Conservation (phyloP, 139 green algal species). For the Raphidocelis subcapitata region DNA sequence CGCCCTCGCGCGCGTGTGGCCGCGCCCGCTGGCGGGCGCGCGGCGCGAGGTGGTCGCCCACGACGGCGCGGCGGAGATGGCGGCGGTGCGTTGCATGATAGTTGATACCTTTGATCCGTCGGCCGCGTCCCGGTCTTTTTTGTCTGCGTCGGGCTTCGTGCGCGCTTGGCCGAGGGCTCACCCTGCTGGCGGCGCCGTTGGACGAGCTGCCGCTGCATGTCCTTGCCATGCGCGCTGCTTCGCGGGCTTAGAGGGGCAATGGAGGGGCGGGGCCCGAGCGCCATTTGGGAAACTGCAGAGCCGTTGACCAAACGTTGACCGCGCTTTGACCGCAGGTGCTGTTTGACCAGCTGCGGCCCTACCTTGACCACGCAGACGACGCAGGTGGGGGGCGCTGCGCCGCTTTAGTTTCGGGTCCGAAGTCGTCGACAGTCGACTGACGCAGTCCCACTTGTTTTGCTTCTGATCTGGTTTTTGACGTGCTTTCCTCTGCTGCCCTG, state of each 20-base stretch:
- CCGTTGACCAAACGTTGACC: too few species aligned
- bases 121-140: too few species aligned
- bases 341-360: constrained; percentile 31
- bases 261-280: too few species aligned
- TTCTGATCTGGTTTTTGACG: too few species aligned
- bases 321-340: constrained; percentile 21
- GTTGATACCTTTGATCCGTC: too few species aligned
- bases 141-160: too few species aligned
- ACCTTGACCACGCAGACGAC: constrained; percentile 28
- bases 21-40: constrained; percentile 34
- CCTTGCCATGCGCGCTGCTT: not conserved
- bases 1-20: constrained; percentile 46
- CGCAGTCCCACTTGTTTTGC: not conserved
- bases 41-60: constrained; percentile 42
- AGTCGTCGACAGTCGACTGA: not conserved
- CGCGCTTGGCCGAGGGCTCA: too few species aligned
- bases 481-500: too few species aligned
- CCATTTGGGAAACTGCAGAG: too few species aligned
- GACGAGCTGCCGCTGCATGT: not conserved
- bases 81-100: not conserved
- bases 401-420: too few species aligned
- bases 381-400: constrained; percentile 2
- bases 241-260: too few species aligned
- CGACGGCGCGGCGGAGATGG: constrained; percentile 42
- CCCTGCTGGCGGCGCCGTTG: not conserved